A percentile compares a stretch with the other conserved stretches of the same genome.
Conservation (phyloP, 2,329 filamentous ascomycete genomes). For the Saccharata proteae region DNA sequence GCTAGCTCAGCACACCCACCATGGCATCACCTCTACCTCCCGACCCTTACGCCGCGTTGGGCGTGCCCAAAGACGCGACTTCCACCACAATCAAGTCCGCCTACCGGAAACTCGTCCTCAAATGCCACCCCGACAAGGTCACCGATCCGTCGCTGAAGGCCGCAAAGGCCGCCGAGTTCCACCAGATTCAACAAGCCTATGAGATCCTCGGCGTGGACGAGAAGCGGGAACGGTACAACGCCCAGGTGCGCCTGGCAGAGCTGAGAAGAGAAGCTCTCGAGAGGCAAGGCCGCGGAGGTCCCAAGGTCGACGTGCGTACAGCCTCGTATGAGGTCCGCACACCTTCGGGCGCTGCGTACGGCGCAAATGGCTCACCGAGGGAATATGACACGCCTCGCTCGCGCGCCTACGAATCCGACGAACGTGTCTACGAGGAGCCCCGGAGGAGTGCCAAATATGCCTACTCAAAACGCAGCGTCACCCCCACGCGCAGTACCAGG, state of each 20-base stretch:
- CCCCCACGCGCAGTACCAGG: constrained; percentile 1
- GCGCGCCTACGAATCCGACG: constrained; percentile 12
- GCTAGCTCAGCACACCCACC: no score
- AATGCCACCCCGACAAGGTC: constrained; percentile 86
- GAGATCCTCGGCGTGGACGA: constrained; percentile 74
- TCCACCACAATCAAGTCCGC: constrained; percentile 61
- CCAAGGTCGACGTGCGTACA: constrained; percentile 18
- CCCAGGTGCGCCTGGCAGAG: constrained; percentile 55
- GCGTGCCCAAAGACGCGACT: constrained; percentile 60
- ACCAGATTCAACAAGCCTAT: constrained; percentile 85
- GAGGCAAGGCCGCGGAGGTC: constrained; percentile 25
- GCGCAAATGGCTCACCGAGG: constrained; percentile 12
- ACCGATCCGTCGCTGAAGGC: constrained; percentile 65
- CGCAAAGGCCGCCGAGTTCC: constrained; percentile 75
- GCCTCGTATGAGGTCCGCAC: constrained; percentile 19
- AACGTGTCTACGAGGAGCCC: constrained; percentile 4
- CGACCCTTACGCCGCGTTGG: constrained; percentile 72
- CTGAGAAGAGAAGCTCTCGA: constrained; percentile 44
- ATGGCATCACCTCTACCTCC: constrained; percentile 38
- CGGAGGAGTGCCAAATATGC: constrained; percentile 2
- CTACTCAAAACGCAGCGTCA: not conserved
- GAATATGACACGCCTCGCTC: constrained; percentile 18
- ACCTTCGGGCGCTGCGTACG: constrained; percentile 11
- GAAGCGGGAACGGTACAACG: constrained; percentile 65
- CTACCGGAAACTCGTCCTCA: constrained; percentile 75